Conservation (phyloP, 1,139 yeast genomes). For the Saccharomycopsis hybrid region DNA sequence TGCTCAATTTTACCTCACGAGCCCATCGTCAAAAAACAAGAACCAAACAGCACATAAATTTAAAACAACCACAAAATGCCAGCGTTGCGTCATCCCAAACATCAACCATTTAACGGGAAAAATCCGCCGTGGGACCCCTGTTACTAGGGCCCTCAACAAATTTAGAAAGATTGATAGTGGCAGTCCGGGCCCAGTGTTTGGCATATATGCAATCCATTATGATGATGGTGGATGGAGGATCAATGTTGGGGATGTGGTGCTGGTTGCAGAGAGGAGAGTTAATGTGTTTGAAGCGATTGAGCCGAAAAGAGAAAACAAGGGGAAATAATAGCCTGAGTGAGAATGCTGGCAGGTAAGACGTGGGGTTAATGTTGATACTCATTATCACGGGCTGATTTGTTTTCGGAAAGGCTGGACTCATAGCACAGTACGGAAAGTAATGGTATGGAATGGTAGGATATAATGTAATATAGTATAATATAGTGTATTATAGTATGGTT, state of each 20-base stretch:
- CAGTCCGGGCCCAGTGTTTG: conserved; percentile 12
- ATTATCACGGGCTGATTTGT: no score
- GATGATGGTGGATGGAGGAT: conserved; percentile 19
- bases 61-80: conserved; percentile 12
- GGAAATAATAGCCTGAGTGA: no score
- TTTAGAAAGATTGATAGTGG: background rate
- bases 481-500: no score
- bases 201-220: conserved; percentile 23
- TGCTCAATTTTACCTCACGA: background rate
- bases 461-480: no score
- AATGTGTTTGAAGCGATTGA: conserved; percentile 9
- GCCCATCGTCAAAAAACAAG: background rate
- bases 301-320: no score
- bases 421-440: no score
- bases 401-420: no score
- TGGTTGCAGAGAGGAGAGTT: conserved; percentile 22
- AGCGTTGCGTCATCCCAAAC: conserved; percentile 13
- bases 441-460: no score
- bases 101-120: conserved; percentile 5
- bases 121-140: conserved; percentile 2
- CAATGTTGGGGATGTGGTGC: conserved; percentile 22
- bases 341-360: no score
- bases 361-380: no score
- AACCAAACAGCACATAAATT: background rate
- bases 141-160: background rate